These are phyloP conservation scores for Cladophialophora carrionii DNA, from an alignment of 2,329 filamentous ascomycete species.

Conservation along the genomic window DNA sequence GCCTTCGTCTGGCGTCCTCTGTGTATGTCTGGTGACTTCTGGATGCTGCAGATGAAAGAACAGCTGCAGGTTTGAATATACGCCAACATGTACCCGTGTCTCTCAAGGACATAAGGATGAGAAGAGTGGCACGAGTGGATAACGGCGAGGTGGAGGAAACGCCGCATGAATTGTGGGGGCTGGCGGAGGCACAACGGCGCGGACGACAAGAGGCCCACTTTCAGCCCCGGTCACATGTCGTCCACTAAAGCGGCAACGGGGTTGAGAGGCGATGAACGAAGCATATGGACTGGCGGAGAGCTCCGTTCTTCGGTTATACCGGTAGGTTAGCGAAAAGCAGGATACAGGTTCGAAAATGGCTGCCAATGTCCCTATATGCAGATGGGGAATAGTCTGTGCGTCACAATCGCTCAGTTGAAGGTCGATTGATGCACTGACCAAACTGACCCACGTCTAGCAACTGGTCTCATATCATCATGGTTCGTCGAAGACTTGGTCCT, in stretches of 20 bases:
- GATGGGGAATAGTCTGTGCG: constrained; percentile 36
- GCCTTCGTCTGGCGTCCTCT: background rate
- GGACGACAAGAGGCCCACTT: background rate
- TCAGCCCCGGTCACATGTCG: background rate
- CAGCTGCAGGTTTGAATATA: background rate
- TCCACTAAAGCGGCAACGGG: background rate
- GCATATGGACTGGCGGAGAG: background rate
- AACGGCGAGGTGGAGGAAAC: background rate
- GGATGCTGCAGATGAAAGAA: background rate
- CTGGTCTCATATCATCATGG: constrained; percentile 53
- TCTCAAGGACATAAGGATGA: background rate
- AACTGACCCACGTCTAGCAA: constrained; percentile 39
- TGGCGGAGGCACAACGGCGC: background rate
- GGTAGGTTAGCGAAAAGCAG: background rate
- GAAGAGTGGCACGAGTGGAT: background rate
- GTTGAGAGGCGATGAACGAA: background rate
- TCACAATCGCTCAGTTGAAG: background rate
- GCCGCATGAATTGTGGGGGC: background rate
- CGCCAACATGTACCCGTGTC: background rate
- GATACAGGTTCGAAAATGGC: constrained; percentile 9
- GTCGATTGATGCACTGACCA: background rate
- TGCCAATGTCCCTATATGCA: constrained; percentile 24
- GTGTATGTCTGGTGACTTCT: background rate
- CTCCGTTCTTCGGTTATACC: background rate
- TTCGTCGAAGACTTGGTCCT: constrained; percentile 51